phyloP scores from a whole-genome alignment of 176 grass and related monocot species.

The Rhynchospora pubera region DNA sequence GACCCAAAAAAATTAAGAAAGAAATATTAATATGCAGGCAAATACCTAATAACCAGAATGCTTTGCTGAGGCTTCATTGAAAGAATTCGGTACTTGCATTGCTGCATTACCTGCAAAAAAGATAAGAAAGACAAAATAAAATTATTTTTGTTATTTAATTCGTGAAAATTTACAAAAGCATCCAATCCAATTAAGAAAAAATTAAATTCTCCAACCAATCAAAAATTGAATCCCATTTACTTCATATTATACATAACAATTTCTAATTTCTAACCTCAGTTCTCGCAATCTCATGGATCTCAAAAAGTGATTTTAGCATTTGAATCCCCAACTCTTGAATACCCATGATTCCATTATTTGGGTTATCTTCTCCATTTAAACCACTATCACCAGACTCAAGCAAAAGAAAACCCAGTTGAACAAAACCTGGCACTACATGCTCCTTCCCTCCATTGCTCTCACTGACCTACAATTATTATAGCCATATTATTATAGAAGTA shows the following conservation, averaged over 20 bases:
- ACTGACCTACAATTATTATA: conserved; percentile 29
- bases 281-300: conserved; percentile 58
- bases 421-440: conserved; percentile 63
- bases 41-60: conserved; percentile 48
- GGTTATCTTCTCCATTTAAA: conserved; percentile 26
- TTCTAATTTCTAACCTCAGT: conserved; percentile 38
- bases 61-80: conserved; percentile 68
- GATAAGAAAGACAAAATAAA: background rate
- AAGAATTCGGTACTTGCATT: conserved; percentile 71
- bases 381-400: conserved; percentile 45
- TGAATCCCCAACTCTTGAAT: conserved; percentile 51
- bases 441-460: conserved; percentile 69
- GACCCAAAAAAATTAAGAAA: background rate
- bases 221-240: background rate
- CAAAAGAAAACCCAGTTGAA: conserved; percentile 67
- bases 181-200: background rate
- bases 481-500: conserved; percentile 27
- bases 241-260: conserved; percentile 12
- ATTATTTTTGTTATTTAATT: background rate
- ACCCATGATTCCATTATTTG: conserved; percentile 28
- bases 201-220: background rate
- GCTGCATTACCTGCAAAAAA: conserved; percentile 47
- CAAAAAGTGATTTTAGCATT: conserved; percentile 77
- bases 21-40: background rate
- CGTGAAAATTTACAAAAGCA: background rate